Conservation (phyloP, 305 asterid genomes). For the Petunia hybrid region DNA sequence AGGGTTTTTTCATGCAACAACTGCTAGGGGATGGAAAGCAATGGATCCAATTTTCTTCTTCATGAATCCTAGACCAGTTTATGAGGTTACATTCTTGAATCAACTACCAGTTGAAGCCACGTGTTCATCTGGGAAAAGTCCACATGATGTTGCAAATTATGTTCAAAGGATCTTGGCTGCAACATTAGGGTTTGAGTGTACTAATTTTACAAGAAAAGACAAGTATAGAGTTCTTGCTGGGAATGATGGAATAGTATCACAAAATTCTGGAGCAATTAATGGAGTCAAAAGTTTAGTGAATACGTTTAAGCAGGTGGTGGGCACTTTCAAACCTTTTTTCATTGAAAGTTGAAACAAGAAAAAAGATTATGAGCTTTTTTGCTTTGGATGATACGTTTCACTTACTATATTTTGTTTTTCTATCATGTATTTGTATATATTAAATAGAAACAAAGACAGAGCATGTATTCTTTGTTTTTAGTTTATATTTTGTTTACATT, state of each 20-base stretch:
- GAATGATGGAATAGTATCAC: constrained; percentile 66
- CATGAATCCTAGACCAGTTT: constrained; percentile 90
- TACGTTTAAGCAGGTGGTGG: constrained; percentile 50
- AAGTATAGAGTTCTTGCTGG: constrained; percentile 89
- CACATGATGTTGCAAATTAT: constrained; percentile 90
- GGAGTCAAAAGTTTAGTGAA: constrained; percentile 33
- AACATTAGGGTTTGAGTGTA: constrained; percentile 88
- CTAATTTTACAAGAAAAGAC: constrained; percentile 80
- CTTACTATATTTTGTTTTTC: neutral
- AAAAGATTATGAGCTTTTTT: neutral
- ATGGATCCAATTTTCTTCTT: constrained; percentile 88
- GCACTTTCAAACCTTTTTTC: constrained; percentile 51
- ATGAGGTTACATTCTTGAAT: constrained; percentile 81
- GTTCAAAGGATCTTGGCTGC: constrained; percentile 85
- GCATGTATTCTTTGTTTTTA: constrained; percentile 32
- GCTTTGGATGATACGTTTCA: neutral
- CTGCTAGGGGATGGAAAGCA: constrained; percentile 89
- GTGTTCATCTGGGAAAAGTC: constrained; percentile 81
- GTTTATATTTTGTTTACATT: no score
- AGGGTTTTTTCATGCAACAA: constrained; percentile 86
- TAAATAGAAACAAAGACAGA: neutral
- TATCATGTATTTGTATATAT: neutral
- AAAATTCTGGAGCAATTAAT: constrained; percentile 33
- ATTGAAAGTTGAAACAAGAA: neutral
- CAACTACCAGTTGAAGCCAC: constrained; percentile 91